Conservation (phyloP, 192 early-diverging fungal species). For the Tieghemiomyces parasiticus region DNA sequence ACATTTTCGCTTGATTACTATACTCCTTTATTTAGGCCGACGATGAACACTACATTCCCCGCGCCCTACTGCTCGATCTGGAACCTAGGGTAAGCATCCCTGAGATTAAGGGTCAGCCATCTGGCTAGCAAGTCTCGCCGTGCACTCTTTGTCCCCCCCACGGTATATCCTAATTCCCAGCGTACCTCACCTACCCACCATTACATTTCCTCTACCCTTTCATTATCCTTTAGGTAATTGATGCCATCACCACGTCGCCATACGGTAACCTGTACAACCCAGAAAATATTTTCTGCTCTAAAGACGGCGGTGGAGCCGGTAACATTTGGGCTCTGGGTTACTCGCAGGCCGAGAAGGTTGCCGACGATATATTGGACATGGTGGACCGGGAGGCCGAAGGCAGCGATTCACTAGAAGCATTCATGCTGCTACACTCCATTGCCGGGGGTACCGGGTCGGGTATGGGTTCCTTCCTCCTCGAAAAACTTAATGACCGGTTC, state of each 20-base stretch:
- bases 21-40: too few species aligned
- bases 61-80: conserved; percentile 79
- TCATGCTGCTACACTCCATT: conserved; percentile 93
- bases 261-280: conserved; percentile 94
- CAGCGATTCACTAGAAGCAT: conserved; percentile 88
- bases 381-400: conserved; percentile 93
- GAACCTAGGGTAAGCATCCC: conserved; percentile 92
- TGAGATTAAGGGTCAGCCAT: too few species aligned
- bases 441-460: conserved; percentile 98
- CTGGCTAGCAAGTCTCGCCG: too few species aligned
- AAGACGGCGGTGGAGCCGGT: conserved; percentile 92
- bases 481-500: conserved; percentile 84
- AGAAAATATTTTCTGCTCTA: conserved; percentile 86
- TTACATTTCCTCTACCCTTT: too few species aligned
- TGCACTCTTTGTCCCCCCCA: too few species aligned
- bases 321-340: conserved; percentile 96
- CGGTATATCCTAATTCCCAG: too few species aligned
- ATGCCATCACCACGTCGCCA: conserved; percentile 69
- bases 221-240: too few species aligned
- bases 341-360: conserved; percentile 67
- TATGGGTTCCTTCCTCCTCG: conserved; percentile 82
- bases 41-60: conserved; percentile 96
- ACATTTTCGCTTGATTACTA: too few species aligned
- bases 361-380: conserved; percentile 92
- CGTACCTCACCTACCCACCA: too few species aligned